These are phyloP conservation scores for Linnemannia zychae DNA, from an alignment of 192 early-diverging fungal species.

Conservation along the genomic window DNA sequence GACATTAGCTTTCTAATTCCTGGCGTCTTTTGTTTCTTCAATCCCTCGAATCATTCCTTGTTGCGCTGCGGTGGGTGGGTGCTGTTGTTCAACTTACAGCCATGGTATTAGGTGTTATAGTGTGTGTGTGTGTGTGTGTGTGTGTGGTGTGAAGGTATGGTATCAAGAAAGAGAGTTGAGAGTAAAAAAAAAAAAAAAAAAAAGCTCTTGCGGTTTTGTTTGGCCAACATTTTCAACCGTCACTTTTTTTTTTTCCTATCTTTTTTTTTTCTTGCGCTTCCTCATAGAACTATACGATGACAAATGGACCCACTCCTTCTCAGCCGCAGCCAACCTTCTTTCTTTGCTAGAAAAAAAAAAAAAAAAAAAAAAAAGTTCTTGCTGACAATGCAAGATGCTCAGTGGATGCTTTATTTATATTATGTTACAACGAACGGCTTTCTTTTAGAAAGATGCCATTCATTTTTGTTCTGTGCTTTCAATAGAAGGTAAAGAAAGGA, in stretches of 20 bases:
- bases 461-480: background rate
- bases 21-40: background rate
- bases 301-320: background rate
- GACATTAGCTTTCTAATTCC: background rate
- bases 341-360: background rate
- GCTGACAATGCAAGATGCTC: background rate
- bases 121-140: too few relatives aligned
- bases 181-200: background rate
- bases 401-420: background rate
- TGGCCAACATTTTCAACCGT: conserved; percentile 1
- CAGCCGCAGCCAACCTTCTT: conserved; percentile 8
- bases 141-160: background rate
- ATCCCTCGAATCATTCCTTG: background rate
- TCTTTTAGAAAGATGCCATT: background rate
- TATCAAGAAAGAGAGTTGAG: background rate
- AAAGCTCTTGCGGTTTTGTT: background rate
- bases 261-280: background rate
- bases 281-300: background rate
- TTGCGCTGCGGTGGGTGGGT: background rate
- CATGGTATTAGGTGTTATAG: conserved; percentile 5
- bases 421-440: background rate
- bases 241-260: conserved; percentile 7
- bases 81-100: background rate
- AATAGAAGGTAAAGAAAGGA: background rate
- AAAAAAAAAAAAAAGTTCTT: background rate